Evolutionary conservation across 129 eudicot genomes (phyloP), one percentile per base, ranked within the genome.

Genomic region (Daucus carota): DNA sequence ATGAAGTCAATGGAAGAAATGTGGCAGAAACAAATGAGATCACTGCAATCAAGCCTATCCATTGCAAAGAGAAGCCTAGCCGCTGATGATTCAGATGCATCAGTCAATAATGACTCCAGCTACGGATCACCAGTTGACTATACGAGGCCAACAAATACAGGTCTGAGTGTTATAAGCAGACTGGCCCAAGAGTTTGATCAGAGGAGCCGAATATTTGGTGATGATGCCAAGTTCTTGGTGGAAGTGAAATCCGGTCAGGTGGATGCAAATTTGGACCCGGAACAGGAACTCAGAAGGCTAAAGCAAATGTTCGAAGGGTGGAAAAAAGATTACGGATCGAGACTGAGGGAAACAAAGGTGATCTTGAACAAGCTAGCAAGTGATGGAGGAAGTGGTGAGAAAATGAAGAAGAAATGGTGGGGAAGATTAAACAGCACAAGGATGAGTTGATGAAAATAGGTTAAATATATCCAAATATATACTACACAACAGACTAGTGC

Each of bases 1-100:
- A 90, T 90, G 98, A 90, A 86, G 66, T 84, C 97, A 42, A 88
- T 93, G 97, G 98, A 93, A 73, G 97, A 93, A 78, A 88, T 90
- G 75, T 93, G 98, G 98, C 98, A 90, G 74, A 90, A 90, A 81
- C 97, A 93, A 73, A 93, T 89, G 92, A 80, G 91, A 48, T 86
- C 96, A 38, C 76, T 92, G 20, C 96, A 92, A 78, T 94, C 98
- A n/a, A 94, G 98, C 76, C 98, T 94, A 48, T 94, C 97, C 75
- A 89, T 91, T 59, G 97, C 97, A 6, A 94, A 89, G 82, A 91
- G 81, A 76, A 94, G 97, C 87, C 87, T 94, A 5, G 91, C 93
- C 6, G 80, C 80, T 0, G 96, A 87, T 16, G 92, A 88, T 42
- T 93, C 96, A 9, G 98, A 88, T n/a, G 93, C 90, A 2, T 93